A percentile compares a stretch with the other conserved stretches of the same genome.
phyloP scores from a whole-genome alignment of 305 asterid genomes.

The Andrographis paniculata region DNA sequence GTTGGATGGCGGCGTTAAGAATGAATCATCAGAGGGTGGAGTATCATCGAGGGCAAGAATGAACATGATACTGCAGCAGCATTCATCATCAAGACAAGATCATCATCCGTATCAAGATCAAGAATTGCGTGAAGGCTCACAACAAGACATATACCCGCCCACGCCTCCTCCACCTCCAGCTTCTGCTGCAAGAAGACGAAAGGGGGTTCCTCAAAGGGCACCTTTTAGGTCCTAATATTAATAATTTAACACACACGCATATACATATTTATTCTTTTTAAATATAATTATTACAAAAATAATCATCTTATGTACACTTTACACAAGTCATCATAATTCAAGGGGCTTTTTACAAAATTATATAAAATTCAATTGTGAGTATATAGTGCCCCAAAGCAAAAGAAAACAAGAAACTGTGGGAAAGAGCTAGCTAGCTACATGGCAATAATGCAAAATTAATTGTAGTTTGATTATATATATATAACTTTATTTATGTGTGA shows the following conservation, averaged over 20 bases:
- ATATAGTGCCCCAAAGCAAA: slow-evolving; percentile 20
- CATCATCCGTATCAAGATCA: slow-evolving; percentile 14
- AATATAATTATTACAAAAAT: no score
- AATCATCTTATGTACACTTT: slow-evolving; percentile 16
- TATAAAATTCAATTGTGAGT: slow-evolving; percentile 1
- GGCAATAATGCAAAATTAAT: slow-evolving; percentile 56
- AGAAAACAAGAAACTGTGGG: slow-evolving; percentile 4
- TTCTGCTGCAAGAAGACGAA: slow-evolving; percentile 82
- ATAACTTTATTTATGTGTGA: no score
- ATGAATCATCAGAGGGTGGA: slow-evolving; percentile 41
- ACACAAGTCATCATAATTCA: slow-evolving; percentile 60
- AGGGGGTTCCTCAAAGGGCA: slow-evolving; percentile 94
- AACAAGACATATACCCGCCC: slow-evolving; percentile 85
- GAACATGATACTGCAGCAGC: slow-evolving; percentile 20
- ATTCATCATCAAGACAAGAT: slow-evolving; percentile 11
- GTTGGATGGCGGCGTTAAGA: slow-evolving; percentile 43
- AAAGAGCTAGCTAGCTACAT: slow-evolving; percentile 5
- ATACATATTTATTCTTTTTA: not conserved
- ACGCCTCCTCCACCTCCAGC: slow-evolving; percentile 75
- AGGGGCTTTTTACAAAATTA: no score
- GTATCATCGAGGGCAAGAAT: slow-evolving; percentile 28
- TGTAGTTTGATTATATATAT: not conserved
- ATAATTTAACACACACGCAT: slow-evolving; percentile 1
- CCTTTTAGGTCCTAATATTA: slow-evolving; percentile 61
- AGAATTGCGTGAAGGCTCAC: slow-evolving; percentile 79